Evolutionary conservation across 75 land plant genomes (phyloP).

Genomic region (Cryptomeria japonica): DNA sequence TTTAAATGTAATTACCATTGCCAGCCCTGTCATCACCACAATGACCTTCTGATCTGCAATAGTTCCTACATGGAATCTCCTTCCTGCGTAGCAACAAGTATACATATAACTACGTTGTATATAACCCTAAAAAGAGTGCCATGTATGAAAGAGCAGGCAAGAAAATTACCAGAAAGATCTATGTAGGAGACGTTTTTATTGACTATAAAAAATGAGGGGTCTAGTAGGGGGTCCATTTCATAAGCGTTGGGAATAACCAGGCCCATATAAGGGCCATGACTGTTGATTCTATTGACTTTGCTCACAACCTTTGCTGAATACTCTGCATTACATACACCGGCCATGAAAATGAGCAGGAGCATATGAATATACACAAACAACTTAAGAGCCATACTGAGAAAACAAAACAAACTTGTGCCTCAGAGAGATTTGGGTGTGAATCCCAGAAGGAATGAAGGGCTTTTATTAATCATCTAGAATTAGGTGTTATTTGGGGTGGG

Average conservation of each 20-base stretch:
- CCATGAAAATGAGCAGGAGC: not conserved
- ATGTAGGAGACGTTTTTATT: slow-evolving; percentile 17
- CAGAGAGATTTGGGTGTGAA: not conserved
- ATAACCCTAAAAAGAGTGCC: too few species aligned
- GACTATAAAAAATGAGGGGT: slow-evolving; percentile 26
- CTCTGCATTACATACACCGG: not conserved
- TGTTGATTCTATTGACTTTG: slow-evolving; percentile 19
- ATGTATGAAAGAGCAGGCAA: not conserved
- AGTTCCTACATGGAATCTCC: slow-evolving; percentile 32
- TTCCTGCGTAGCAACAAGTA: slow-evolving; percentile 16
- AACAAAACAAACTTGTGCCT: not conserved
- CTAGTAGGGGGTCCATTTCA: slow-evolving; percentile 48
- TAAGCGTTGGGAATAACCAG: slow-evolving; percentile 44
- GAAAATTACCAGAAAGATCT: slow-evolving; percentile 40
- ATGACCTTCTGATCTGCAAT: slow-evolving; percentile 26
- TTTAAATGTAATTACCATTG: slow-evolving; percentile 29
- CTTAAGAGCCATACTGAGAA: too few species aligned
- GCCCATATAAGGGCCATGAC: slow-evolving; percentile 43
- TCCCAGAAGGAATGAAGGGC: too few species aligned
- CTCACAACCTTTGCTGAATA: not conserved
- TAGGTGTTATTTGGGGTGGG: too few species aligned
- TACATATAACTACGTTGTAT: not conserved
- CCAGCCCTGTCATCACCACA: slow-evolving; percentile 38
- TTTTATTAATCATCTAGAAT: too few species aligned
- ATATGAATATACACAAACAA: not conserved